Evolutionary conservation across 768 basidiomycete genomes (phyloP).

Genomic region (Termitomyces titanicus): DNA sequence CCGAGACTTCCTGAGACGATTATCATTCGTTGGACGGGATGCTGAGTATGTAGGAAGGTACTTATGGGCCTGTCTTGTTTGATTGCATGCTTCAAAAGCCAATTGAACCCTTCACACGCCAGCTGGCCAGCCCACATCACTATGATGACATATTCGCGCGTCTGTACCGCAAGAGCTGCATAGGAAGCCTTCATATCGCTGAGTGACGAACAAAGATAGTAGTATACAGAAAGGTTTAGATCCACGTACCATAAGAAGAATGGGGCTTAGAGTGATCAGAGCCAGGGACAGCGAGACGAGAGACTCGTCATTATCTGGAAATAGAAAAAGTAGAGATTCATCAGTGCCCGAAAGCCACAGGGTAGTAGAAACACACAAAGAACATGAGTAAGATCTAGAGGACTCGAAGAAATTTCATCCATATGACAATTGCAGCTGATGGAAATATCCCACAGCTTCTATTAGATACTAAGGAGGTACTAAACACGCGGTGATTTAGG

Average conservation of each 20-base stretch:
- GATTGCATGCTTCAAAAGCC: conserved; percentile 59
- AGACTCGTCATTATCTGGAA: conserved; percentile 59
- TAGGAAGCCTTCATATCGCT: conserved; percentile 62
- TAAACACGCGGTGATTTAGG: too few species aligned
- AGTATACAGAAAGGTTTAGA: too few species aligned
- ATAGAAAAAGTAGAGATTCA: not conserved
- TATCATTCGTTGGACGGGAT: not conserved
- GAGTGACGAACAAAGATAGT: not conserved
- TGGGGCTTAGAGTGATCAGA: conserved; percentile 63
- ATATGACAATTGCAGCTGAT: not conserved
- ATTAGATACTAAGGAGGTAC: too few species aligned
- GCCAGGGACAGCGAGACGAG: conserved; percentile 53
- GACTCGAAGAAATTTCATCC: conserved; percentile 20
- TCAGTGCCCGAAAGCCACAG: not conserved
- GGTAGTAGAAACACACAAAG: conserved; percentile 37
- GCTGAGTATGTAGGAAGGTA: conserved; percentile 23
- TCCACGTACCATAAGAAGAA: conserved; percentile 61
- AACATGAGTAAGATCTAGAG: conserved; percentile 67
- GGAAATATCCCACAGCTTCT: not conserved
- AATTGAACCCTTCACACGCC: conserved; percentile 67
- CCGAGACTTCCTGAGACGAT: conserved; percentile 46
- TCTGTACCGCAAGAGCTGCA: conserved; percentile 68
- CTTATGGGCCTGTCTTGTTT: conserved; percentile 69
- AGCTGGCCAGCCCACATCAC: conserved; percentile 84
- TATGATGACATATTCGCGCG: conserved; percentile 75